Conservation (phyloP, 2,329 filamentous ascomycete genomes). For the Calonectria naviculata region DNA sequence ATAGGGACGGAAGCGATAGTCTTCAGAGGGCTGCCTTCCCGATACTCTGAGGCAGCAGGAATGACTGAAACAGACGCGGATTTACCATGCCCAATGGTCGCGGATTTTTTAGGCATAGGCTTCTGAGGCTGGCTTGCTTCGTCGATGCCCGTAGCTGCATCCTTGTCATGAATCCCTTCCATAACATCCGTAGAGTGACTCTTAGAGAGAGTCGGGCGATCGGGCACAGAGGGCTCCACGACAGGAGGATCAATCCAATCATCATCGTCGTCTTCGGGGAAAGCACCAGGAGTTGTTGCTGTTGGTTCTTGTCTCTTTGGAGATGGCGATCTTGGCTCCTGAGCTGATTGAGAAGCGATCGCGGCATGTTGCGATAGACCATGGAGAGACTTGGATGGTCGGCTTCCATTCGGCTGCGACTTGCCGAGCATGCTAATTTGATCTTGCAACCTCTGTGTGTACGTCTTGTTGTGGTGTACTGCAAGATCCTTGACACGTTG, state of each 20-base stretch:
- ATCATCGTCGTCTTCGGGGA: constrained; percentile 65
- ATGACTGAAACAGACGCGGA: constrained; percentile 72
- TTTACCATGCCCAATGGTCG: constrained; percentile 60
- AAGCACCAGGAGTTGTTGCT: constrained; percentile 66
- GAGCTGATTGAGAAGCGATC: constrained; percentile 40
- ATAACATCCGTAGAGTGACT: constrained; percentile 71
- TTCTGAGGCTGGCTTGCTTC: constrained; percentile 9
- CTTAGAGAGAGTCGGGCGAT: constrained; percentile 66
- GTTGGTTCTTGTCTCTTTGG: constrained; percentile 45
- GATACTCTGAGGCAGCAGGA: constrained; percentile 37
- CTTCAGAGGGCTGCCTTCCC: constrained; percentile 53
- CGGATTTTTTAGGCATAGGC: constrained; percentile 26
- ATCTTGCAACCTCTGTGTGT: constrained; percentile 93
- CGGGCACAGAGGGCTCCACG: constrained; percentile 41
- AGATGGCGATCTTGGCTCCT: constrained; percentile 44
- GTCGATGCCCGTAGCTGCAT: constrained; percentile 56
- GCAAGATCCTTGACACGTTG: constrained; percentile 59
- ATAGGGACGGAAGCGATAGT: constrained; percentile 73
- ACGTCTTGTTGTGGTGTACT: constrained; percentile 79
- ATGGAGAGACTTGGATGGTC: constrained; percentile 60
- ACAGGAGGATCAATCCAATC: constrained; percentile 71
- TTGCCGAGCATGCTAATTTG: constrained; percentile 83
- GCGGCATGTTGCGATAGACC: constrained; percentile 45
- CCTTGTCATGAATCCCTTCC: constrained; percentile 64
- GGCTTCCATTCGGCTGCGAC: constrained; percentile 59